phyloP scores from a whole-genome alignment of 2,329 filamentous ascomycete species.

The Xylaria sp. region DNA sequence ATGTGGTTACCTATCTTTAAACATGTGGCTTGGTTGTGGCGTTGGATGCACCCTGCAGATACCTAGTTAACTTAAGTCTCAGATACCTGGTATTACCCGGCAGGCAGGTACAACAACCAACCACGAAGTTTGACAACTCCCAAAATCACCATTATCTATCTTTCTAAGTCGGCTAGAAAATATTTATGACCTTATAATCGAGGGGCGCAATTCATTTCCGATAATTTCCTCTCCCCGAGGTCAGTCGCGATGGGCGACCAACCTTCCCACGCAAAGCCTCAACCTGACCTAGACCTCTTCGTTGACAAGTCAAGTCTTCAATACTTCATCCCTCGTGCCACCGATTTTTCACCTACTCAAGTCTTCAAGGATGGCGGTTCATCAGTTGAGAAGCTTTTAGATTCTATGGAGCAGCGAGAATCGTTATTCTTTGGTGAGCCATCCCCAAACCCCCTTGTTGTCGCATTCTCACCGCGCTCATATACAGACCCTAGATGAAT shows the following conservation, averaged over 20 bases:
- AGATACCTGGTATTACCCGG: neutral
- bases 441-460: conserved; percentile 44
- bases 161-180: neutral
- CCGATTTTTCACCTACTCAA: conserved; percentile 65
- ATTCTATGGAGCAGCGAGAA: conserved; percentile 70
- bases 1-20: neutral
- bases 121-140: neutral
- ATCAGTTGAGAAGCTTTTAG: conserved; percentile 61
- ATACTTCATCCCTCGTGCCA: conserved; percentile 69
- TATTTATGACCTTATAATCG: neutral
- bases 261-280: conserved; percentile 48
- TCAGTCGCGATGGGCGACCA: conserved; percentile 44
- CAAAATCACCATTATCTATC: neutral
- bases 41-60: too few species aligned
- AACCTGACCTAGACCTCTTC: conserved; percentile 62
- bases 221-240: neutral
- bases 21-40: neutral
- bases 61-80: too few species aligned
- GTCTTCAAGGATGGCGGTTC: conserved; percentile 58
- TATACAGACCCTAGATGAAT: conserved; percentile 74
- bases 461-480: conserved; percentile 58
- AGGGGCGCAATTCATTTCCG: neutral
- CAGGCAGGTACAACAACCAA: too few species aligned
- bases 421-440: conserved; percentile 77
- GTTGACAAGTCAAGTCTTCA: conserved; percentile 68